Conservation (phyloP, 257 asterid species). For the Jaltomata sinuosa region DNA sequence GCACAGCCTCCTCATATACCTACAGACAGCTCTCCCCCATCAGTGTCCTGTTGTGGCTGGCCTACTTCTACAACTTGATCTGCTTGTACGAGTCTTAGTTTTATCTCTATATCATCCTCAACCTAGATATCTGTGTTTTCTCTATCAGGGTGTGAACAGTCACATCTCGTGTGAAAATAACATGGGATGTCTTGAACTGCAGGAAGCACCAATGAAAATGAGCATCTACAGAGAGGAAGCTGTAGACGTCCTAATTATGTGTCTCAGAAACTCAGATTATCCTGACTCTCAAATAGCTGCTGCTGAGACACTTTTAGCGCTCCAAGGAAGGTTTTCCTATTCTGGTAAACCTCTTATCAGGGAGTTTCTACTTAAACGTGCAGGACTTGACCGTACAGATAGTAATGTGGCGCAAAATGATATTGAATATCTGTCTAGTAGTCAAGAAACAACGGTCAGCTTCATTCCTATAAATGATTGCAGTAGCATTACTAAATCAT, state of each 20-base stretch:
- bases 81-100: constrained; percentile 35
- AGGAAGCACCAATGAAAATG: constrained; percentile 90
- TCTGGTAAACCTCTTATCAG: constrained; percentile 67
- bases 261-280: constrained; percentile 56
- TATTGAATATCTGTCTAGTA: constrained; percentile 19
- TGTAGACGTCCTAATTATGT: constrained; percentile 51
- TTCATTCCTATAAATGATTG: neutral
- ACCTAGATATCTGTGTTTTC: neutral
- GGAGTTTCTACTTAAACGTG: constrained; percentile 55
- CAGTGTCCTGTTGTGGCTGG: constrained; percentile 70
- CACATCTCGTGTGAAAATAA: neutral
- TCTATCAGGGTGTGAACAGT: neutral
- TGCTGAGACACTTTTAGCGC: constrained; percentile 55
- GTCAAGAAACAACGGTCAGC: constrained; percentile 43
- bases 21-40: constrained; percentile 44
- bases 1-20: constrained; percentile 68
- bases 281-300: constrained; percentile 59
- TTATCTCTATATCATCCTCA: neutral
- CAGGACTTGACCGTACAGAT: constrained; percentile 44
- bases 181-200: neutral
- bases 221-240: constrained; percentile 90
- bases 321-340: constrained; percentile 76
- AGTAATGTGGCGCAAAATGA: constrained; percentile 39
- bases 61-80: constrained; percentile 78
- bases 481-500: neutral